Evolutionary conservation across 257 asterid genomes (phyloP).

Genomic region (Petunia secreta): DNA sequence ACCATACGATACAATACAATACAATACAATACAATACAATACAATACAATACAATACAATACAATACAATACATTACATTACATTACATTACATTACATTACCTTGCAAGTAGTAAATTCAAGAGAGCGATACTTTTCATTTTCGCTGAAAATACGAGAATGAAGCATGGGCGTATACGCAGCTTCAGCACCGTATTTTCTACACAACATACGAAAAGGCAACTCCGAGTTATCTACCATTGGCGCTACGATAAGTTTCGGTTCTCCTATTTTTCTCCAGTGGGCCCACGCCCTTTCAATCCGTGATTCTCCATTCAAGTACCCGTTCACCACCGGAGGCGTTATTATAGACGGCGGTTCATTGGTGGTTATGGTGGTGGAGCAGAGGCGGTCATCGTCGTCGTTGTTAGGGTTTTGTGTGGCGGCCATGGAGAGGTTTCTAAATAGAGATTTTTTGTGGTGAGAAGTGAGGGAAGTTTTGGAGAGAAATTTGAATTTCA

Average conservation of each 20-base stretch:
- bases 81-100: background rate
- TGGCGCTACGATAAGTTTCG: conserved; percentile 83
- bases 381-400: conserved; percentile 52
- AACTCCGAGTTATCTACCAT: conserved; percentile 99
- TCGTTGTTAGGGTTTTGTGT: conserved; percentile 26
- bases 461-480: too few relatives aligned
- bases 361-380: conserved; percentile 30
- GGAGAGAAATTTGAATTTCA: conserved; percentile 46
- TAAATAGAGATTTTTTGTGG: too few relatives aligned
- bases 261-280: conserved; percentile 82
- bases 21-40: background rate
- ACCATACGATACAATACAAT: too few relatives aligned
- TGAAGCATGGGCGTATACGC: conserved; percentile 99
- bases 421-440: too few relatives aligned
- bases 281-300: conserved; percentile 93
- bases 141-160: conserved; percentile 81
- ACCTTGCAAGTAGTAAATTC: conserved; percentile 90
- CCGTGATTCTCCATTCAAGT: conserved; percentile 65
- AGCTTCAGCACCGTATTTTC: conserved; percentile 92
- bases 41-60: background rate
- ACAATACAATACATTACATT: background rate
- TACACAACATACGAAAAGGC: conserved; percentile 91
- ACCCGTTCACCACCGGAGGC: too few relatives aligned
- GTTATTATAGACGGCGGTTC: too few relatives aligned
- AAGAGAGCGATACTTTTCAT: conserved; percentile 72